These are phyloP conservation scores for Dothideomycetes sp. DNA, from an alignment of 2,329 filamentous ascomycete genomes.

Conservation along the genomic window DNA sequence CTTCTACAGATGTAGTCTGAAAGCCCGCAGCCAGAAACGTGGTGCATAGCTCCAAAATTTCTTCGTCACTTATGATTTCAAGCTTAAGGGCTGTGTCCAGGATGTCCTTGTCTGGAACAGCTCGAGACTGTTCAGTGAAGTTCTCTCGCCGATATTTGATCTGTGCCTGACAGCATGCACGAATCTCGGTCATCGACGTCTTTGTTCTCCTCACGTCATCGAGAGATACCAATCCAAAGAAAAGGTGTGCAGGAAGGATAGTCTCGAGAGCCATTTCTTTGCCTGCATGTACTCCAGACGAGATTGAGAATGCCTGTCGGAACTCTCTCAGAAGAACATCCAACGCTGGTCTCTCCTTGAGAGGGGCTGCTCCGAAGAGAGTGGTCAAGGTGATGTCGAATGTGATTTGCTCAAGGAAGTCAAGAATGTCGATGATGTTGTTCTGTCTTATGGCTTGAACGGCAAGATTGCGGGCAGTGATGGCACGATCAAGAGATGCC, in stretches of 20 bases:
- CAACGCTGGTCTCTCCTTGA: not conserved
- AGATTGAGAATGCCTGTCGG: slow-evolving; percentile 5
- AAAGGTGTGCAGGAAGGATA: slow-evolving; percentile 2
- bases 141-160: slow-evolving; percentile 1
- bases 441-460: not conserved
- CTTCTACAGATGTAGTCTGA: slow-evolving; percentile 1
- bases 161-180: not conserved
- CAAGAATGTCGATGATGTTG: slow-evolving; percentile 1
- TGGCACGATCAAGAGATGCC: not conserved
- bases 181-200: not conserved
- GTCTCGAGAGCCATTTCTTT: slow-evolving; percentile 7
- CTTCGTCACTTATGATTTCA: not conserved
- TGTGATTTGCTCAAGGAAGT: not conserved
- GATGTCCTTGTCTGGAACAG: slow-evolving; percentile 1
- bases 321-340: slow-evolving; percentile 1
- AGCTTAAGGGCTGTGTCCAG: slow-evolving; percentile 1
- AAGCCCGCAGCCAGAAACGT: slow-evolving; percentile 5
- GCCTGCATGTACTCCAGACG: not conserved
- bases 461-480: not conserved
- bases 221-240: not conserved
- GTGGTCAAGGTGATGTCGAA: not conserved
- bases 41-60: slow-evolving; percentile 2
- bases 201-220: slow-evolving; percentile 2
- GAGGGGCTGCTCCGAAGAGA: not conserved
- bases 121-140: not conserved